Percentiles rank a stretch among this genome's conserved stretches.
Conservation (phyloP, 2,329 filamentous ascomycete species). For the Achaetomium macrosporum region DNA sequence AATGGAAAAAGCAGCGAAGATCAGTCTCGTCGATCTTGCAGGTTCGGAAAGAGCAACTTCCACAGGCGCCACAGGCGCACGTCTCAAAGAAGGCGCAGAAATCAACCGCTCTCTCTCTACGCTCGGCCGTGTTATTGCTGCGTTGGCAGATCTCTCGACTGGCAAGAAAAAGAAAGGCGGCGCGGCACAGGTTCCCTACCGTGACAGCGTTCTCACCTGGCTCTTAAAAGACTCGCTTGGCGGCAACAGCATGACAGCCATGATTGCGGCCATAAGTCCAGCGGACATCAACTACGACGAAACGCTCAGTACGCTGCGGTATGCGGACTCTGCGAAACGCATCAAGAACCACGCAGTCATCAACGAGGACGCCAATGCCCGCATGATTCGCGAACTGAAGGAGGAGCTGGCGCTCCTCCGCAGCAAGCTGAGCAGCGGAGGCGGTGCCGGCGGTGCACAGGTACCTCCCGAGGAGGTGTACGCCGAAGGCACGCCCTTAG, state of each 20-base stretch:
- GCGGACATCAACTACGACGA: constrained; percentile 99
- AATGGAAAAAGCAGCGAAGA: constrained; percentile 95
- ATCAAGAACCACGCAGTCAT: constrained; percentile 99
- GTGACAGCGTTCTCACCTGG: constrained; percentile 96
- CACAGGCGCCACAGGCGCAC: constrained; percentile 89
- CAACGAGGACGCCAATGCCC: constrained; percentile 97
- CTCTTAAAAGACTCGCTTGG: constrained; percentile 92
- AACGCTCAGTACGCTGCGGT: constrained; percentile 88
- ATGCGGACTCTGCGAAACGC: constrained; percentile 94
- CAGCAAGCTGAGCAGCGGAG: constrained; percentile 63
- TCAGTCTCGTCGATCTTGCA: constrained; percentile 94
- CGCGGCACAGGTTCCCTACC: constrained; percentile 78
- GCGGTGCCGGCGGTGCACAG: constrained; percentile 41
- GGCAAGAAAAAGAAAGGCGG: constrained; percentile 76
- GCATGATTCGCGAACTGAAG: constrained; percentile 97
- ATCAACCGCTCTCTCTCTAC: constrained; percentile 97
- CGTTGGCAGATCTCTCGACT: constrained; percentile 82
- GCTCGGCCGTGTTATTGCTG: constrained; percentile 92
- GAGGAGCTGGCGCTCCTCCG: constrained; percentile 84
- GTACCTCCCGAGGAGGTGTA: constrained; percentile 74
- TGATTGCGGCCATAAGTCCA: constrained; percentile 98
- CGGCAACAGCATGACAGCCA: constrained; percentile 98
- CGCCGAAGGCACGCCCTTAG: constrained; percentile 82
- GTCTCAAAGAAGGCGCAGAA: constrained; percentile 94
- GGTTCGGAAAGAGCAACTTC: constrained; percentile 97